A percentile compares a stretch with the other conserved stretches of the same genome.
phyloP scores from a whole-genome alignment of 2,329 filamentous ascomycete genomes.

The Aciculosporium take region DNA sequence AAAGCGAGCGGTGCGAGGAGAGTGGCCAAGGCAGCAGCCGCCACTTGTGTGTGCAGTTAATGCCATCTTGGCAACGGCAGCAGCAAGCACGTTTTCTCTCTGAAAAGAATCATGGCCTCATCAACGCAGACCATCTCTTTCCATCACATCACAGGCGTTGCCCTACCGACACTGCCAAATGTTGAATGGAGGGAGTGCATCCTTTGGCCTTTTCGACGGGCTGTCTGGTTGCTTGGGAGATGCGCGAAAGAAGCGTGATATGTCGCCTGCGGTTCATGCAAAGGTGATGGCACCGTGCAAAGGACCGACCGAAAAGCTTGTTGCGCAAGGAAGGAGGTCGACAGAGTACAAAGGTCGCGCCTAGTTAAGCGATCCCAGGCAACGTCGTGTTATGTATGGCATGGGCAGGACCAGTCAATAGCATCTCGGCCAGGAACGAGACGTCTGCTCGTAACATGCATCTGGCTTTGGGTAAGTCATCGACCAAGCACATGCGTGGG shows the following conservation, averaged over 20 bases:
- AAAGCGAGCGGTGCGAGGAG: not conserved
- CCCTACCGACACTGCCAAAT: not conserved
- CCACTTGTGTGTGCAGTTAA: not conserved
- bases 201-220: not conserved
- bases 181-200: not conserved
- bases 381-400: not conserved
- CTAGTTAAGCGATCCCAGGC: not conserved
- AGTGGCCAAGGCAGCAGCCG: constrained; percentile 3
- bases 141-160: not conserved
- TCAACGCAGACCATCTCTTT: not conserved
- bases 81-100: not conserved
- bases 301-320: not conserved
- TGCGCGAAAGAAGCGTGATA: not conserved
- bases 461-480: too few relatives aligned
- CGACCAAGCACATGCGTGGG: too few relatives aligned
- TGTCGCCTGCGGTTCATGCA: not conserved
- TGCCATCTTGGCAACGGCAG: constrained; percentile 1
- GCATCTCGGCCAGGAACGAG: not conserved
- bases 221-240: constrained; percentile 1
- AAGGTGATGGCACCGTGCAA: not conserved
- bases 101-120: not conserved
- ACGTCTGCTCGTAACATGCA: not conserved
- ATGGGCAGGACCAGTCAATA: not conserved
- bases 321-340: not conserved
- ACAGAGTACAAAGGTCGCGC: not conserved